Conservation (phyloP, 1,284 basidiomycete species). For the Fomitopsis pinicola region DNA sequence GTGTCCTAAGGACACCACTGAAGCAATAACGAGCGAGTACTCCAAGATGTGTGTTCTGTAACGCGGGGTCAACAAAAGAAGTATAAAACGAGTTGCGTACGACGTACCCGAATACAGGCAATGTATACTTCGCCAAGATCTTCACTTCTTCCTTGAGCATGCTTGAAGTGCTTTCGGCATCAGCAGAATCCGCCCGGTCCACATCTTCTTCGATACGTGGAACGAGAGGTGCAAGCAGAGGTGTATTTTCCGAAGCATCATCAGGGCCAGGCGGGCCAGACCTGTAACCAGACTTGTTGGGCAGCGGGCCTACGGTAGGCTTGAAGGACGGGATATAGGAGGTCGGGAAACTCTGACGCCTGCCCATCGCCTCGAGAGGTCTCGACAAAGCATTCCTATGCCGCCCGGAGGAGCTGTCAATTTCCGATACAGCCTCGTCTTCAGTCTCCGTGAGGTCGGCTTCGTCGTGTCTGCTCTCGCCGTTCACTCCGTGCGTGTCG, state of each 20-base stretch:
- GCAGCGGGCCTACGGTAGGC: constrained; percentile 28
- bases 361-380: constrained; percentile 13
- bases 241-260: constrained; percentile 43
- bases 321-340: constrained; percentile 28
- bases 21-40: constrained; percentile 69
- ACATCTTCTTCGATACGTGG: constrained; percentile 40
- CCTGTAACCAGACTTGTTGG: constrained; percentile 24
- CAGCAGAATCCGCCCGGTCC: constrained; percentile 26
- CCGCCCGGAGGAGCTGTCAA: neutral
- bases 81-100: neutral
- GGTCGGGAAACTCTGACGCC: constrained; percentile 30
- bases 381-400: constrained; percentile 8
- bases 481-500: constrained; percentile 7
- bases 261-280: constrained; percentile 19
- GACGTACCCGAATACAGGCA: constrained; percentile 63
- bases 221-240: constrained; percentile 44
- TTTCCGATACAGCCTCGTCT: constrained; percentile 7
- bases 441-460: constrained; percentile 8
- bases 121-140: constrained; percentile 59
- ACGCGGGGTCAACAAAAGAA: neutral
- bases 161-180: constrained; percentile 21
- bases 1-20: constrained; percentile 84
- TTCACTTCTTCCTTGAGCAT: constrained; percentile 56
- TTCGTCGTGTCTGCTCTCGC: constrained; percentile 4
- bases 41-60: constrained; percentile 70